These are phyloP conservation scores for Alternaria sp. DNA, from an alignment of 2,329 filamentous ascomycete genomes.

Conservation along the genomic window DNA sequence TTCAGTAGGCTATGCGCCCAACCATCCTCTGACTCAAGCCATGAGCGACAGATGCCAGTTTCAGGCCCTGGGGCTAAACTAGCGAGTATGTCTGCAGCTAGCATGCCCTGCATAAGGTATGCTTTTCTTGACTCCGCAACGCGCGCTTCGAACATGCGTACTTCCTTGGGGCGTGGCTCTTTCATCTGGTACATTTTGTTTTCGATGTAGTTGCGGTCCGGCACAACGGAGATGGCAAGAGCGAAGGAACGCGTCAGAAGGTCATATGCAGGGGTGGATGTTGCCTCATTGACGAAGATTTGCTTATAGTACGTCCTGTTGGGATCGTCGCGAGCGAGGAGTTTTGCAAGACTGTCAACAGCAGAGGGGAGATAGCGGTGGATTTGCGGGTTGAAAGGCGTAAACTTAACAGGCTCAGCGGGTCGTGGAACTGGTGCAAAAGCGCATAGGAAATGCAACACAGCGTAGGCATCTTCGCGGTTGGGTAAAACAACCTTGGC, in stretches of 20 bases:
- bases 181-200: constrained; percentile 50
- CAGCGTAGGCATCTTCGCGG: constrained; percentile 84
- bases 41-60: constrained; percentile 74
- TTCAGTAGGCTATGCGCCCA: constrained; percentile 82
- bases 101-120: constrained; percentile 87
- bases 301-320: constrained; percentile 85
- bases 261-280: constrained; percentile 72
- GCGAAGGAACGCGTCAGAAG: constrained; percentile 87
- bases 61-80: constrained; percentile 77
- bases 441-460: constrained; percentile 87
- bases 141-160: constrained; percentile 58
- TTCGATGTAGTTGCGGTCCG: constrained; percentile 68
- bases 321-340: constrained; percentile 91
- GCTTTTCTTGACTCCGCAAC: constrained; percentile 86
- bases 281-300: constrained; percentile 78
- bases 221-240: constrained; percentile 83
- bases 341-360: constrained; percentile 87
- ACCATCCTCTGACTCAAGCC: constrained; percentile 84
- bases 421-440: constrained; percentile 85
- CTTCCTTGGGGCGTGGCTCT: constrained; percentile 56
- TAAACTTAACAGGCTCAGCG: constrained; percentile 71
- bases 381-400: constrained; percentile 78
- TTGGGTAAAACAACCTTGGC: constrained; percentile 81
- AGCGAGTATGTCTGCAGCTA: constrained; percentile 88
- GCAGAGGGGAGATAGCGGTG: constrained; percentile 91